Evolutionary conservation across 2,329 filamentous ascomycete species (phyloP), one percentile per base, ranked within the genome.

Genomic region (Ophiocordyceps camponoti-leonardi): DNA sequence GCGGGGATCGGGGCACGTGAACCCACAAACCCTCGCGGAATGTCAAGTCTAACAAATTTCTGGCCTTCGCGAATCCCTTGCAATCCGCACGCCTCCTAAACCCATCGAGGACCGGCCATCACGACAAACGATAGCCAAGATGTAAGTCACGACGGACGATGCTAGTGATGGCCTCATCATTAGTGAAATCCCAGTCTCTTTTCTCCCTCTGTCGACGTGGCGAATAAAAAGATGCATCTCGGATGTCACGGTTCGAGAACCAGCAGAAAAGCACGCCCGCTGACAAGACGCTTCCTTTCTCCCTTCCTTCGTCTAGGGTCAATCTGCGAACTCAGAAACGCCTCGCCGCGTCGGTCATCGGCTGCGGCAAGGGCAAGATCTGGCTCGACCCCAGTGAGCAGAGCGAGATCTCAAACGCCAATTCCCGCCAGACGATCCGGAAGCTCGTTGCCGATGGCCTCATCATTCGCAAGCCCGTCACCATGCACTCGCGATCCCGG

Each of bases 271-370:
- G 16, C 39, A 23, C 18, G 20, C 33, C 43, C 50, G 60, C 61
- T 60, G 58, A 62, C 49, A 20, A 20, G 40, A 48, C 47, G 43
- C 40, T 50, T 49, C 51, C n/a, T 50, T 54, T 47, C 26, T 28
- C 4, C 26, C 26, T 53, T 51, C 45, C 44, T 68, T 50, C 48
- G 50, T 51, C 55, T 47, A 98, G 92, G 92, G 88, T 94, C 84
- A 96, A 96, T 72, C 84, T 98, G 73, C 83, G 83, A 73, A 96
- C 92, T 72, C 93, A 98, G 82, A 98, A 98, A 84, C 90, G 93
- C 77, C 88, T 98, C 66, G 92, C 92, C 71, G 86, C 92, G 67
- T 85, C 90, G 73, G 92, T 98, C 71, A 86, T 94, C 71, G 87
- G 87, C 79, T 94, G 86, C 77, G 92, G 92, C 70, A 83, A 98